Evolutionary conservation across 208 protist species (phyloP), one percentile per base, ranked within the genome.

Genomic region (Herpetomonas samuelpessoai): DNA sequence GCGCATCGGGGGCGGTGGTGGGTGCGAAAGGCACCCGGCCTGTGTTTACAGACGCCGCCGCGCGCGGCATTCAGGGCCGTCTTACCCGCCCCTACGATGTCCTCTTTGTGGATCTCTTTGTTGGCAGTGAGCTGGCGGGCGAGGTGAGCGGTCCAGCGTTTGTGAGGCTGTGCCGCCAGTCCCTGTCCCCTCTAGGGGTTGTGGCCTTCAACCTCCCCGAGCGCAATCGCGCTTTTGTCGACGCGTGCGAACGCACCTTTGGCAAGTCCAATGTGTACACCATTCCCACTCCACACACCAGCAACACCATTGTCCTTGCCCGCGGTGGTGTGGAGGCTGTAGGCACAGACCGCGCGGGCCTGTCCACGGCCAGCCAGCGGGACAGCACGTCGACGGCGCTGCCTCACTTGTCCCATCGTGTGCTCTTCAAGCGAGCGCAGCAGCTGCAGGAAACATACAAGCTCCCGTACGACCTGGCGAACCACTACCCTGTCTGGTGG

Each of bases 51-150:
- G 6, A 6, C 35, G 9, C 35, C 35, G 6, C 35, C 14, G 6
- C 35, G 9, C 14, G 9, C 35, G 14, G 14, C 9, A 41, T 41
- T 18, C 9, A 3, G 18, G 22, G 38, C 45, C 10, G 10, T 9
- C 24, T 18, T 22, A n/a, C 21, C 16, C 26, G 45, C 26, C 52
- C 54, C n/a, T 81, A 86, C 27, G 89, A 95, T 52, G 22, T 92
- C 2, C 62, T 95, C 25, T 92, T 95, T 68, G 77, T 95, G 4
- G 89, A 95, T 61, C 27, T 90, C 18, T 95, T 92, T 57, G 68
- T 88, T 19, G 89, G 89, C 27, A 92, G 86, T 54, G 71, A 80
- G 58, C 45, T 80, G 14, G 60, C 81, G 29, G 54, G 21, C 9
- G 59, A 67, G 49, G 57, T 91, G 2, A 76, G 67, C 28, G 76